Evolutionary conservation across 73 alveolate species (phyloP), one percentile per base, ranked within the genome.

Genomic region (Paramecium sonneborni): DNA sequence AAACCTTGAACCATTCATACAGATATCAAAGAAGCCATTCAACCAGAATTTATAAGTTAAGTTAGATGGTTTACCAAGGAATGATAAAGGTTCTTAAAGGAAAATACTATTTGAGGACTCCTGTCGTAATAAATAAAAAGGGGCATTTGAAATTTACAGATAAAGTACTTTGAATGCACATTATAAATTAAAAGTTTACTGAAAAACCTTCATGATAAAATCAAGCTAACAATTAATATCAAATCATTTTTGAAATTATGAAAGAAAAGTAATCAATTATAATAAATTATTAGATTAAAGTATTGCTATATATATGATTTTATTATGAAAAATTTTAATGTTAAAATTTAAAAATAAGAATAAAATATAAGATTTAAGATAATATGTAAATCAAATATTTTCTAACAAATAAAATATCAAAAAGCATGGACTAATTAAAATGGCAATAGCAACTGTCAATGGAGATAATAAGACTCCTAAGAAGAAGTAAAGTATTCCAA

Each of bases 61-160:
- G 97, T 28, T 97, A 96, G 57, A 95, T 96, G 92, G 98, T 52
- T 21, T 74, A 85, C 38, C 69, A 90, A 76, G 21, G 95, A 95
- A 88, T 92, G 86, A 89, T 94, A 95, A 93, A 92, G 12, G 92
- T 98, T 38, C 76, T 97, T 24, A 96, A 92, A 85, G 99, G 99
- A 0, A 96, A 99, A 11, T 86, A 95, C 14, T 97, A 98, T 57
- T 98, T 99, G 99, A 96, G 96, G 98, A 99, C 99, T 35, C 99
- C 99, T 24, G 99, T 97, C 92, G 99, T 96, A 8, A 92, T 96
- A 18, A 93, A 93, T 46, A 92, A 94, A 72, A 89, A 88, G 70
- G 97, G 97, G 21, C 94, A 93, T 93, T 94, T 98, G 18, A 92
- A 97, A 85, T 92, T 76, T 92, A 95, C 97, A 28, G 99, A 97